Evolutionary conservation across 2,329 filamentous ascomycete genomes (phyloP).

Genomic region (Fulvia fulva): DNA sequence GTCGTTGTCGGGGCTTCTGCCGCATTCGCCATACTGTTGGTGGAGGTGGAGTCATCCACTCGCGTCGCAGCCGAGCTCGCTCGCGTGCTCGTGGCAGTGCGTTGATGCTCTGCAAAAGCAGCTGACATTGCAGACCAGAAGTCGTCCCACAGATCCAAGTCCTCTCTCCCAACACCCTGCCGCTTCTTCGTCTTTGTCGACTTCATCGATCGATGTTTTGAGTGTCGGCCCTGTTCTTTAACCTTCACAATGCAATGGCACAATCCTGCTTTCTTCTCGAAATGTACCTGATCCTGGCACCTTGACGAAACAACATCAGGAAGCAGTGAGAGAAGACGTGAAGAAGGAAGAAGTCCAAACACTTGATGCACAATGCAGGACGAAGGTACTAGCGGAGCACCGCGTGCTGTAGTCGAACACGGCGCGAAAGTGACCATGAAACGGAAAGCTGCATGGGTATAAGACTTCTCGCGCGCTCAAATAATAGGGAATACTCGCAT

Average conservation of each 20-base stretch:
- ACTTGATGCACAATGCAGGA: not conserved
- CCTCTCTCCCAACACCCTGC: not conserved
- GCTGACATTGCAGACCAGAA: slow-evolving; percentile 1
- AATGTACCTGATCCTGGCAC: not conserved
- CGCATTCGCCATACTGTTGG: not conserved
- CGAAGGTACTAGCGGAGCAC: not conserved
- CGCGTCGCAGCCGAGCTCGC: not conserved
- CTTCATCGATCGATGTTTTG: not conserved
- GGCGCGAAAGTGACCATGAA: slow-evolving; percentile 3
- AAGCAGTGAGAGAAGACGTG: not conserved
- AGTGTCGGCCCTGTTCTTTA: not conserved
- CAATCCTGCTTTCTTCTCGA: not conserved
- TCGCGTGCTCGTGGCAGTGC: not conserved
- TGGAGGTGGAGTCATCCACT: not conserved
- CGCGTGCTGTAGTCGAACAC: not conserved
- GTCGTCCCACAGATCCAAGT: slow-evolving; percentile 1
- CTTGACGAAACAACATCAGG: too few relatives aligned
- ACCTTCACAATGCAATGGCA: not conserved
- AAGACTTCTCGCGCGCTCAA: not conserved
- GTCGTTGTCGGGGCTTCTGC: not conserved
- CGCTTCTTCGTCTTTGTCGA: slow-evolving; percentile 1
- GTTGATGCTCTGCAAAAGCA: slow-evolving; percentile 1
- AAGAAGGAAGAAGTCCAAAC: not conserved
- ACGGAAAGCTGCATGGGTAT: not conserved
- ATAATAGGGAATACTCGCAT: not conserved